phyloP scores from a whole-genome alignment of 2,329 filamentous ascomycete genomes.

The Coniochaeta hoffmannii region DNA sequence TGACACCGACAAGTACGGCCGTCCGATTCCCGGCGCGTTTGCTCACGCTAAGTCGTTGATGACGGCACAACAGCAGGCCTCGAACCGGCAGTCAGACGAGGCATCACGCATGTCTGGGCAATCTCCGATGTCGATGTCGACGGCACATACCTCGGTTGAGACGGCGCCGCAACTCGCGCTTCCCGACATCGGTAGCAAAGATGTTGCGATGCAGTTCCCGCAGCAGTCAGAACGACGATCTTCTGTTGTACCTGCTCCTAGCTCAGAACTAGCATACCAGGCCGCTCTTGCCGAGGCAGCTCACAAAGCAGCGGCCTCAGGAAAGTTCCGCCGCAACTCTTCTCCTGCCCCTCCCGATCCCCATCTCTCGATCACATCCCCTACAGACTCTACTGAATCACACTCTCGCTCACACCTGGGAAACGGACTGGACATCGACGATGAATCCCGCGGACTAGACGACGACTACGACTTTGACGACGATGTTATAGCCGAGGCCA shows the following conservation, averaged over 20 bases:
- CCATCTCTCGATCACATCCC: conserved; percentile 26
- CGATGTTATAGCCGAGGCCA: conserved; percentile 87
- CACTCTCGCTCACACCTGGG: conserved; percentile 17
- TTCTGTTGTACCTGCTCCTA: conserved; percentile 13
- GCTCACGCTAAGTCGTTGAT: conserved; percentile 42
- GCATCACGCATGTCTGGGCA: conserved; percentile 35
- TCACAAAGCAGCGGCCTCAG: conserved; percentile 65
- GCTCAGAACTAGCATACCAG: conserved; percentile 56
- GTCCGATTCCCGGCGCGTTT: conserved; percentile 52
- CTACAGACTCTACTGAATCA: conserved; percentile 19
- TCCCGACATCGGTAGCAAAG: conserved; percentile 5
- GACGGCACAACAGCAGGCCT: conserved; percentile 23
- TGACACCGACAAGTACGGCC: conserved; percentile 55
- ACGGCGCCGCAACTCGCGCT: conserved; percentile 19
- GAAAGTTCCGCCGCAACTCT: conserved; percentile 61
- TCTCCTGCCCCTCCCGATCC: conserved; percentile 30
- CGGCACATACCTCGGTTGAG: conserved; percentile 45
- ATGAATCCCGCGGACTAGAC: conserved; percentile 43
- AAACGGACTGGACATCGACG: conserved; percentile 33
- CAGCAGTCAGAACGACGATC: conserved; percentile 6
- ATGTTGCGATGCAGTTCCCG: neutral
- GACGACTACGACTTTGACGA: conserved; percentile 74
- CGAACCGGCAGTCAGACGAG: conserved; percentile 39
- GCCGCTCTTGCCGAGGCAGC: conserved; percentile 78
- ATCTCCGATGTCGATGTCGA: conserved; percentile 37